Evolutionary conservation across 2,329 filamentous ascomycete species (phyloP), one percentile per base, ranked within the genome.

Genomic region (Fusarium buharicum): DNA sequence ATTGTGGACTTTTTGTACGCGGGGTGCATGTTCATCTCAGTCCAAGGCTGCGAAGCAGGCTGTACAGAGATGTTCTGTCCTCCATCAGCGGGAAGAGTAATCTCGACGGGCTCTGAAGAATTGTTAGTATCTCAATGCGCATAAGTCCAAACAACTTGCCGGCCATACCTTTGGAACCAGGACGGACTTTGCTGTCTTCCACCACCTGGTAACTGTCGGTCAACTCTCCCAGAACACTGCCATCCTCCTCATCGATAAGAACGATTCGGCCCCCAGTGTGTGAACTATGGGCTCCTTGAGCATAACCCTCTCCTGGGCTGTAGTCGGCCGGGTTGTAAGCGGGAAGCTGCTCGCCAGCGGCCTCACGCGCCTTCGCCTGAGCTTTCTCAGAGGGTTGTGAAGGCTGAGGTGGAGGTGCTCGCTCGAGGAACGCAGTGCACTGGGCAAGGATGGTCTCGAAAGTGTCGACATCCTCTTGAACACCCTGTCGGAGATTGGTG

Each of bases 391-490:
- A 68, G 40, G 49, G 68, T 58, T 67, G 68, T 24, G 72, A 59
- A 24, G 22, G 22, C 62, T 76, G 79, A 10, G 85, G 88, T 7
- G 91, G 87, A 36, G 88, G 82, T 10, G 91, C 89, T 39, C 93
- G 87, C 76, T 98, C 94, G 5, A 97, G 85, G 75, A 99, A 98
- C 2, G 94, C 92, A 3, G 94, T 98, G 77, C 94, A 98, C 78
- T 98, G 93, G n/a, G 94, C 94, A 46, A 98, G 83, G 64, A 98
- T 98, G 4, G 94, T 97, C 81, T 98, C 94, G 72, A 97, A 98
- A 1, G 94, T 98, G 73, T 97, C 93, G 37, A 96, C 83, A 74
- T 97, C 94, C 74, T 98, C 93, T 75, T 97, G 93, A 1, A 91
- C 85, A 22, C 91, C 89, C 30, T 85, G 82, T 30, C 91, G 88